Evolutionary conservation across 2,329 filamentous ascomycete species (phyloP), one percentile per base, ranked within the genome.

Genomic region (Epichloe uncinata): DNA sequence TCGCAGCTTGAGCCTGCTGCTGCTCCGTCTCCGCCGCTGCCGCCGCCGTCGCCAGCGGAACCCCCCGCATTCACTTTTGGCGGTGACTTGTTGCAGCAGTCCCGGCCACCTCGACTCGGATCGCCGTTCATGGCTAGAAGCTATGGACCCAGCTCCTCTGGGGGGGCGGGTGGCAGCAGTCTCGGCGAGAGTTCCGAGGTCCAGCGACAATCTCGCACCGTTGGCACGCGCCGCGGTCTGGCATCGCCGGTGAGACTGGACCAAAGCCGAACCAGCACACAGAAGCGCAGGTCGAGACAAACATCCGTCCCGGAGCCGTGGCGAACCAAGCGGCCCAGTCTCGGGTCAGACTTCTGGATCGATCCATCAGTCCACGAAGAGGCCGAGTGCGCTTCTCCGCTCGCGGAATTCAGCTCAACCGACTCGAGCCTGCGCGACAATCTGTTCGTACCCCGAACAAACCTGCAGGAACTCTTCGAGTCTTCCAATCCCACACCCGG

Each of bases 111-210:
- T 18, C 69, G 71, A 4, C 68, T 79, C 3, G 75, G 71, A 1
- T 79, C 78, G 3, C 77, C 78, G 0, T 80, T 82, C 52, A 65
- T 69, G 18, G 71, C 77, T 34, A 74, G 69, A 53, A 82, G 78
- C 55, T 82, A 82, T 55, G 79, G 79, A 0, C 79, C 78, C 1
- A 81, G 75, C 62, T 78, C 78, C 12, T 79, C 26, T 1, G 26
- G 8, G 7, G 7, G 26, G 26, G 8, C 4, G 26, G 26, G 26
- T 11, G 69, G 71, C 0, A 69, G 68, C 7, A 66, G 64, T 41
- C 60, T 69, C 9, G 58, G 58, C 15, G 53, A 61, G 15, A 57
- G 57, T 42, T 50, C 63, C 4, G 63, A 65, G 43, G 58, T 64
- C 3, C 66, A 65, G 35, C 61, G 69, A 33, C 73, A 74, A 52